Conservation (phyloP, 768 basidiomycete genomes). For the Ramaria sp. region DNA sequence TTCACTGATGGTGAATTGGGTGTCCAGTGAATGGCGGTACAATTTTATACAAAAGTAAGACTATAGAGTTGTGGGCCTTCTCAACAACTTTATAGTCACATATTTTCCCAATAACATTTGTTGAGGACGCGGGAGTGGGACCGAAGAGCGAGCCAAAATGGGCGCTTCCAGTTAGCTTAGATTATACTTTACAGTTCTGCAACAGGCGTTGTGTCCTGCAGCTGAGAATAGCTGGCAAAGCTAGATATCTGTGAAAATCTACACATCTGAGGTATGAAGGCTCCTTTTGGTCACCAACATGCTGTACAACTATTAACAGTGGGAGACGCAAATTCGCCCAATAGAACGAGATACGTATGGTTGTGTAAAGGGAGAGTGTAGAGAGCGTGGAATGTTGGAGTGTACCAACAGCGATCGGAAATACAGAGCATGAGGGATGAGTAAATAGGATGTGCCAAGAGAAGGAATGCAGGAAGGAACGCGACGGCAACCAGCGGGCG, state of each 20-base stretch:
- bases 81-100: no score
- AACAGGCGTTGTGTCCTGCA: not conserved
- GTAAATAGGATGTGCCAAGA: not conserved
- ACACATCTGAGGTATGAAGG: not conserved
- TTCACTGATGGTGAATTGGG: no score
- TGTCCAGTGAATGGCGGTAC: no score
- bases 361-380: not conserved
- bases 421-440: not conserved
- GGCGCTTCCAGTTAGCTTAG: not conserved
- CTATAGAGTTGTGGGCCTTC: no score
- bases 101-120: no score
- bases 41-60: no score
- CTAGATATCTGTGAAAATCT: no score
- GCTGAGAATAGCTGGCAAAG: not conserved
- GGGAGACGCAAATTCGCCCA: not conserved
- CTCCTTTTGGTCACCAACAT: not conserved
- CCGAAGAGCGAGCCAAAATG: no score
- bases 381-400: not conserved
- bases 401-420: not conserved
- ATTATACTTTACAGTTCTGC: not conserved
- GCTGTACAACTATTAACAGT: not conserved
- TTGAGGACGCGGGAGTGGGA: no score
- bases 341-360: not conserved
- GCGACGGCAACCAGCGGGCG: constrained; percentile 1
- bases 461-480: not conserved